Conservation (phyloP, 805 yeast species). For the Wickerhamomyces xylosicus region DNA sequence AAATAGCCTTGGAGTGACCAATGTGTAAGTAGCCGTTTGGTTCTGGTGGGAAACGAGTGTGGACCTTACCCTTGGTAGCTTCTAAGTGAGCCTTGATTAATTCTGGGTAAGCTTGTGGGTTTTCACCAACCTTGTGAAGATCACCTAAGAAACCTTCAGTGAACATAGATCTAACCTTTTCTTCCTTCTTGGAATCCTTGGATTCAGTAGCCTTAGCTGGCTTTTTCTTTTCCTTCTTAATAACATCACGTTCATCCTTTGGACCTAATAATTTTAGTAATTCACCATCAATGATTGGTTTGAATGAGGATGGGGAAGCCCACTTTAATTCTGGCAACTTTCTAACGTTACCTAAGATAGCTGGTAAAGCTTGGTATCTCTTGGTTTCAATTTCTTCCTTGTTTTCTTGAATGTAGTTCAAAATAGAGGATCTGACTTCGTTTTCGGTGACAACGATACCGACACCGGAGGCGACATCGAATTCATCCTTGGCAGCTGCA, state of each 20-base stretch:
- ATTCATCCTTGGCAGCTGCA: constrained; percentile 33
- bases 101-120: constrained; percentile 84
- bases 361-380: constrained; percentile 74
- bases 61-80: constrained; percentile 72
- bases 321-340: constrained; percentile 69
- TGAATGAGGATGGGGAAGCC: constrained; percentile 84
- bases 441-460: constrained; percentile 65
- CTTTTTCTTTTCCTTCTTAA: constrained; percentile 66
- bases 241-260: constrained; percentile 87
- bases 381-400: constrained; percentile 51
- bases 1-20: constrained; percentile 96
- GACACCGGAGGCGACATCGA: constrained; percentile 67
- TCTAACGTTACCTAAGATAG: constrained; percentile 68
- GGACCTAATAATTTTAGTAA: constrained; percentile 76
- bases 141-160: constrained; percentile 93
- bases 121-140: constrained; percentile 90
- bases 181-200: constrained; percentile 15
- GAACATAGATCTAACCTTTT: constrained; percentile 63
- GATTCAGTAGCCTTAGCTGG: constrained; percentile 22
- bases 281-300: constrained; percentile 76
- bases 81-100: constrained; percentile 71
- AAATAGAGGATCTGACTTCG: constrained; percentile 49
- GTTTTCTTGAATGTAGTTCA: constrained; percentile 47
- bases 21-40: constrained; percentile 97
- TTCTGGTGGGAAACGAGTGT: constrained; percentile 97